These are phyloP conservation scores for Ascoidea rubescens DNA, from an alignment of 805 yeast species.

Conservation along the genomic window DNA sequence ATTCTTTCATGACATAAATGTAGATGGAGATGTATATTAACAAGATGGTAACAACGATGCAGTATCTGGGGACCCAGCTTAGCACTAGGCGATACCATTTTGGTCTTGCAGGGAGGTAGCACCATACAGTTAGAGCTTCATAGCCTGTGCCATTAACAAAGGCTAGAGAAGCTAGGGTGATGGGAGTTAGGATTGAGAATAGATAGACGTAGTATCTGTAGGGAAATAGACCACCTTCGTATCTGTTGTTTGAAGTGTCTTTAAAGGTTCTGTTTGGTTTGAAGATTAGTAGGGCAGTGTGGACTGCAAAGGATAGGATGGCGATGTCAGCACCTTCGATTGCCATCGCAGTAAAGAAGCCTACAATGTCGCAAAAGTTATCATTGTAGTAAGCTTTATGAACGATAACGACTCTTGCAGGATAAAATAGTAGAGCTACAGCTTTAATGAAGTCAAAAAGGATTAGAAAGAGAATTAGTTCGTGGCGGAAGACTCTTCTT, in stretches of 20 bases:
- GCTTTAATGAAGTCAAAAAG: conserved; percentile 68
- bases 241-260: conserved; percentile 21
- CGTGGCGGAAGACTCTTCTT: conserved; percentile 52
- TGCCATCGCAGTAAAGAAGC: conserved; percentile 69
- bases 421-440: conserved; percentile 50
- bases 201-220: conserved; percentile 45
- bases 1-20: conserved; percentile 52
- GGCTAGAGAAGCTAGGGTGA: conserved; percentile 57
- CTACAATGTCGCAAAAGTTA: conserved; percentile 48
- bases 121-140: conserved; percentile 54
- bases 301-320: conserved; percentile 70
- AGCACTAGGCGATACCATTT: conserved; percentile 60
- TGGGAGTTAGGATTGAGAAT: conserved; percentile 44
- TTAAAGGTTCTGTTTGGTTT: conserved; percentile 37
- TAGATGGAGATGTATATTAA: conserved; percentile 59
- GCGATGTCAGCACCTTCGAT: conserved; percentile 83
- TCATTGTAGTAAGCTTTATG: conserved; percentile 30
- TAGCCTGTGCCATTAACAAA: conserved; percentile 48
- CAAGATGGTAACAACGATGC: conserved; percentile 47
- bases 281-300: conserved; percentile 63
- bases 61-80: conserved; percentile 74
- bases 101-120: conserved; percentile 63
- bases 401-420: conserved; percentile 37
- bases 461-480: conserved; percentile 53
- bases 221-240: conserved; percentile 65